phyloP scores from a whole-genome alignment of 306 rosid species.

The Rosa persica region DNA sequence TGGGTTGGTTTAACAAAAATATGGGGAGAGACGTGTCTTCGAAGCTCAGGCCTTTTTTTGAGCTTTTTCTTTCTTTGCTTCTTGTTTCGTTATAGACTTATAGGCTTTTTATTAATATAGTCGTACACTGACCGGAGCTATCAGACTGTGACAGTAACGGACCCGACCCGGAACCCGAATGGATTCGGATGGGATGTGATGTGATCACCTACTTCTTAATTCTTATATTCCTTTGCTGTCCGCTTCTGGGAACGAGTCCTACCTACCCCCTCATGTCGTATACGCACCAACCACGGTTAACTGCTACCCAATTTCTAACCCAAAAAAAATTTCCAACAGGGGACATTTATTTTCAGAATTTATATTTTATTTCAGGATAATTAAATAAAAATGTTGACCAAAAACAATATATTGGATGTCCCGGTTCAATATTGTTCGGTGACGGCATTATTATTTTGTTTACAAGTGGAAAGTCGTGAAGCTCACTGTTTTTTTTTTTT shows the following conservation, averaged over 20 bases:
- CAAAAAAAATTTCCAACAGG: too few species aligned
- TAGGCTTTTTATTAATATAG: background rate
- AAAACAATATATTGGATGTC: too few species aligned
- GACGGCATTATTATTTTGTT: too few species aligned
- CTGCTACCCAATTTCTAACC: background rate
- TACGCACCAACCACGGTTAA: conserved; percentile 1
- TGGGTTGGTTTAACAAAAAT: background rate
- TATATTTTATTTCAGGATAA: too few species aligned
- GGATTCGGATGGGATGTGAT: background rate
- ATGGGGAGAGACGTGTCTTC: background rate
- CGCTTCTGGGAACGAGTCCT: background rate
- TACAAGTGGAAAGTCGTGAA: accelerated
- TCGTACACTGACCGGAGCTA: background rate
- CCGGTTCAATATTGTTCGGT: too few species aligned
- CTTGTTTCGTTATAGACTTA: too few species aligned
- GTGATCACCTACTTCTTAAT: background rate
- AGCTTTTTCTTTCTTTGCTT: background rate
- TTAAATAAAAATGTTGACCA: too few species aligned
- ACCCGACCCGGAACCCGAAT: background rate
- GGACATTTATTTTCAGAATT: background rate
- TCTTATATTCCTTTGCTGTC: background rate
- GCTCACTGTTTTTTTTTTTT: too few species aligned
- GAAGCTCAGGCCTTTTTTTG: background rate
- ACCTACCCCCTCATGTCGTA: background rate
- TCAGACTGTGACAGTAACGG: background rate